A percentile compares a stretch with the other conserved stretches of the same genome.
These are phyloP conservation scores for Tolypocladium cylindrosporum DNA, from an alignment of 2,329 filamentous ascomycete species.

Conservation along the genomic window DNA sequence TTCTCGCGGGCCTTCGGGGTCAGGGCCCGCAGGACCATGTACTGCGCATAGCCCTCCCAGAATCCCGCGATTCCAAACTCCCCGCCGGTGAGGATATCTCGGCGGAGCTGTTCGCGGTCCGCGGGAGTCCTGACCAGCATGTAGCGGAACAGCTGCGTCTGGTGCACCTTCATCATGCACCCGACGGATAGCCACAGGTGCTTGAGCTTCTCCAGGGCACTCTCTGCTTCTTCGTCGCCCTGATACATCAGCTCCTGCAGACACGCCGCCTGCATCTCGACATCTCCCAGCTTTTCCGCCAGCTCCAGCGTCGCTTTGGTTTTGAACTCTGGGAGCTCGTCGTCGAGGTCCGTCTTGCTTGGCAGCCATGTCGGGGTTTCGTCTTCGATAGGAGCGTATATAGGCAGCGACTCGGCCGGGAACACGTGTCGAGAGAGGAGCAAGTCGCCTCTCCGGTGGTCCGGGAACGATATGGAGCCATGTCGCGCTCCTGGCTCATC, in stretches of 20 bases:
- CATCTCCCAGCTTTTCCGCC: neutral
- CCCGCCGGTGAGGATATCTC: neutral
- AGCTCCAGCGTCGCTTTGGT: neutral
- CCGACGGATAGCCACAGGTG: neutral
- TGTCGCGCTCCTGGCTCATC: neutral
- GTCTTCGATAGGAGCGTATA: neutral
- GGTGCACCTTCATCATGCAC: neutral
- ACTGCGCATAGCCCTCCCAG: neutral
- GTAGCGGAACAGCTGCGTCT: neutral
- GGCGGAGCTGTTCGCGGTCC: neutral
- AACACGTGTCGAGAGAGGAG: neutral
- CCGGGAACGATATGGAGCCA: neutral
- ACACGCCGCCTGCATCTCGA: neutral
- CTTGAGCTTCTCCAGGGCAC: neutral
- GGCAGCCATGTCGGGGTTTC: neutral
- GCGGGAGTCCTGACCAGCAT: neutral
- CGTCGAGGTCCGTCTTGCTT: neutral
- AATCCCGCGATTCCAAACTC: neutral
- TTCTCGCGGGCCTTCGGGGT: neutral
- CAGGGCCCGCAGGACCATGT: neutral
- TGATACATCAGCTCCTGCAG: neutral
- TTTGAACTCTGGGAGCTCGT: neutral
- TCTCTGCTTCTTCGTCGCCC: neutral
- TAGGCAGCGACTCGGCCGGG: neutral
- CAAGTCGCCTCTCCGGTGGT: neutral